Evolutionary conservation across 23 red algal genomes (phyloP).

Genomic region (Gracilaria vermiculophylla): DNA sequence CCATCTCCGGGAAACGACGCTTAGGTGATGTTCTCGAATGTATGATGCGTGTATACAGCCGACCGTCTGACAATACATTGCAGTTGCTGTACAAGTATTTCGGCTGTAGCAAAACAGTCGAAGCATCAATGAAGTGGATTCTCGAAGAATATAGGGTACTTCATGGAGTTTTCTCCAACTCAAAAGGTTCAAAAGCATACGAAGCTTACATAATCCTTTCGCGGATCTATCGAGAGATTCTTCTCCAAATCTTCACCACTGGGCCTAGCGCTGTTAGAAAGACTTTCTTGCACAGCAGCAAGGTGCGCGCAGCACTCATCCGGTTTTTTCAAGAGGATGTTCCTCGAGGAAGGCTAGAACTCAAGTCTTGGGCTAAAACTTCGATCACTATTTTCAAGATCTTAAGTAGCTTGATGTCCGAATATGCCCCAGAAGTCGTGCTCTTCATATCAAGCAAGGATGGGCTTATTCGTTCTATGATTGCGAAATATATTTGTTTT

Average conservation of each 20-base stretch:
- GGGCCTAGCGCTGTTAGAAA: conserved; percentile 16
- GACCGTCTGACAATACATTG: neutral
- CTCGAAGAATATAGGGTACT: neutral
- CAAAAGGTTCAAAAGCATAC: neutral
- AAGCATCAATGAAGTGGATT: conserved; percentile 5
- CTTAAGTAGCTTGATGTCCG: conserved; percentile 6
- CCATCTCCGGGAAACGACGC: neutral
- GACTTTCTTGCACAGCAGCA: conserved; percentile 6
- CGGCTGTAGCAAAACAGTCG: neutral
- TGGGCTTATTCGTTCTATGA: conserved; percentile 21
- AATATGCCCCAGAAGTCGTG: conserved; percentile 8
- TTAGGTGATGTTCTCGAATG: conserved; percentile 22
- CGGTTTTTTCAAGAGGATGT: conserved; percentile 6
- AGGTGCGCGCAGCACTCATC: conserved; percentile 1
- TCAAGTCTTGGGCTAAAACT: neutral
- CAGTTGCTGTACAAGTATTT: conserved; percentile 31
- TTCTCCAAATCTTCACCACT: neutral
- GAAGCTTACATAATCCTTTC: neutral
- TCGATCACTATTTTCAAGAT: neutral
- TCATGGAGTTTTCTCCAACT: neutral
- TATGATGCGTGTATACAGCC: neutral
- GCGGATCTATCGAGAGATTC: conserved; percentile 31
- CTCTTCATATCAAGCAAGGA: neutral
- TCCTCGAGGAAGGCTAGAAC: neutral
- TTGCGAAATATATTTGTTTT: conserved; percentile 17